Percentiles rank a stretch among this genome's conserved stretches.
phyloP scores from a whole-genome alignment of 139 green algal species.

The Deuterostichococcus epilithicus region DNA sequence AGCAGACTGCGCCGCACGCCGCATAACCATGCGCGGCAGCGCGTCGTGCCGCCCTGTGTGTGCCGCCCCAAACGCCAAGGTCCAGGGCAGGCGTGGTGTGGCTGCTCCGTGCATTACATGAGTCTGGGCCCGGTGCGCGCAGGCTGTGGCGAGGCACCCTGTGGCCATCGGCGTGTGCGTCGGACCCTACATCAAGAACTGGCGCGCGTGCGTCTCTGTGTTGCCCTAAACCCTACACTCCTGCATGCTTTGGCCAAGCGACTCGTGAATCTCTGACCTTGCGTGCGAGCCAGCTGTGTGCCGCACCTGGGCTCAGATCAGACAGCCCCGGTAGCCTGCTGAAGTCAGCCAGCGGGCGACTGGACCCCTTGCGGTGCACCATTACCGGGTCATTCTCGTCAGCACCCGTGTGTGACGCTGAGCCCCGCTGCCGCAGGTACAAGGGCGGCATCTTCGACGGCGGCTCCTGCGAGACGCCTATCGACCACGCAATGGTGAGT shows the following conservation, averaged over 20 bases:
- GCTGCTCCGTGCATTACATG: neutral
- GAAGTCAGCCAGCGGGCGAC: no score
- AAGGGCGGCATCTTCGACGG: constrained; percentile 22
- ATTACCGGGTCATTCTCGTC: no score
- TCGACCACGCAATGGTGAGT: constrained; percentile 31
- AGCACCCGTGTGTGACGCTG: no score
- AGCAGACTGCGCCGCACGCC: neutral
- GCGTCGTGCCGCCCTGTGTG: neutral
- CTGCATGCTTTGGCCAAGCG: no score
- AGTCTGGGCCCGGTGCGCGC: neutral
- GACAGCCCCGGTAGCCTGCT: no score
- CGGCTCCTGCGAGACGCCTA: constrained; percentile 14
- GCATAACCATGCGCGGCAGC: neutral
- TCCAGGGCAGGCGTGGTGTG: neutral
- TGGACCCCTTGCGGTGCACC: no score
- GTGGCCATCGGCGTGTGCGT: constrained; percentile 79
- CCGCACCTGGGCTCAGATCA: no score
- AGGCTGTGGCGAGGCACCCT: constrained; percentile 70
- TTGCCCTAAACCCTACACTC: neutral
- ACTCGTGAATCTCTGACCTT: no score
- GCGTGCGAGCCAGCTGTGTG: no score
- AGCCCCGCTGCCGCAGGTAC: neutral
- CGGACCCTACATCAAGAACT: constrained; percentile 8
- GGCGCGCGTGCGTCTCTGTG: neutral
- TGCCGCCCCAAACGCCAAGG: neutral